Percentiles rank a stretch among this genome's conserved stretches.
These are phyloP conservation scores for Fusarium napiforme DNA, from an alignment of 2,329 filamentous ascomycete species.

Conservation along the genomic window DNA sequence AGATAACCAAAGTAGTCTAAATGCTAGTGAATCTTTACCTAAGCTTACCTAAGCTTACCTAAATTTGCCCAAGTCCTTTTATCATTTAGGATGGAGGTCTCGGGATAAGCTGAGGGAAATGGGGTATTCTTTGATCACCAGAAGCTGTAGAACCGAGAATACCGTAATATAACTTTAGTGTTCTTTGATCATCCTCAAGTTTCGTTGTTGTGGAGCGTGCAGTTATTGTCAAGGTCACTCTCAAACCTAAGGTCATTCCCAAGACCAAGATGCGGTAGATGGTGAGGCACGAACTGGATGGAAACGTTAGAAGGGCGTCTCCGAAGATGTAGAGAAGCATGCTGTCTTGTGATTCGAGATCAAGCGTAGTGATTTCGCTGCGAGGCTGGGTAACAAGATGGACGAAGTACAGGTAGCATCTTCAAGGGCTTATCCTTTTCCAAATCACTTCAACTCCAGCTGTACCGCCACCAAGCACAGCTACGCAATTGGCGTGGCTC, in stretches of 20 bases:
- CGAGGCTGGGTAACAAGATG: background rate
- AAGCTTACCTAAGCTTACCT: no score
- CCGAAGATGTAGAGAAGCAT: background rate
- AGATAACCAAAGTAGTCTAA: no score
- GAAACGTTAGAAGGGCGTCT: fast-evolving
- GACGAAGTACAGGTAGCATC: background rate
- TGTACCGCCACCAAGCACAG: background rate
- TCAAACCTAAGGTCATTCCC: background rate
- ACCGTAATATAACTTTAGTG: background rate
- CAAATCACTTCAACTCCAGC: background rate
- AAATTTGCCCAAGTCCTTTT: no score
- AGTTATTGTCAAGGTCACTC: background rate
- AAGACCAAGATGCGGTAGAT: fast-evolving
- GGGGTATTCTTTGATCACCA: background rate
- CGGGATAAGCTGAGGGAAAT: no score
- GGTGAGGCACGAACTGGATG: background rate
- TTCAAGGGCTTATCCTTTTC: background rate
- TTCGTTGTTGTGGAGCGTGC: background rate
- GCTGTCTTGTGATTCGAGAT: background rate
- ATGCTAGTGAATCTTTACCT: no score
- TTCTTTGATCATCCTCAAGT: background rate
- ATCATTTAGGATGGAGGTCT: no score
- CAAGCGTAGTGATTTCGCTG: background rate
- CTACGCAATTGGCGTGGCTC: background rate
- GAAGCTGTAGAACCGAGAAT: background rate